phyloP scores from a whole-genome alignment of 345 rosid species.

The Cardamine occulta region DNA sequence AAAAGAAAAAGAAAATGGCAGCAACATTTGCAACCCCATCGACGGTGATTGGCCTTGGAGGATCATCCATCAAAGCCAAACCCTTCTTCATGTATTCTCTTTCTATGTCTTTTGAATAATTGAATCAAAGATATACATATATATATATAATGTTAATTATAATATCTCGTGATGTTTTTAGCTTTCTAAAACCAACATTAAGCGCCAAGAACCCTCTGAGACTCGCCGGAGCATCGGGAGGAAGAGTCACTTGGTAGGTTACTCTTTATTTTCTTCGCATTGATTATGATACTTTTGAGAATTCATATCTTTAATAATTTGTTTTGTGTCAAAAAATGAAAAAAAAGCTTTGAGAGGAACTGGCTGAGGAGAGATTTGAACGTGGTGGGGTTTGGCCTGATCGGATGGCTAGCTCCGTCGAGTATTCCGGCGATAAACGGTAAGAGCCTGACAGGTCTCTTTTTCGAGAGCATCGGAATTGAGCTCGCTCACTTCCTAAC shows the following conservation, averaged over 20 bases:
- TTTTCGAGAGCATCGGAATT: conserved; percentile 89
- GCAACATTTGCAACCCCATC: conserved; percentile 64
- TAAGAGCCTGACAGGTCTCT: conserved; percentile 89
- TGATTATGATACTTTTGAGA: no score
- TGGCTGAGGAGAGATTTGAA: conserved; percentile 80
- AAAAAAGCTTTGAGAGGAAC: conserved; percentile 79
- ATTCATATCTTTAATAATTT: neutral
- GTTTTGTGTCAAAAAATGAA: conserved; percentile 9
- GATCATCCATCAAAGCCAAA: conserved; percentile 47
- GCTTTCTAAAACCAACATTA: conserved; percentile 61
- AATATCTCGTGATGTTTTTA: conserved; percentile 34
- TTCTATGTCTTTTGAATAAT: neutral
- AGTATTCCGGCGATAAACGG: conserved; percentile 84
- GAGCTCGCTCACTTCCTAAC: conserved; percentile 95
- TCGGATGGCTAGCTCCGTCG: conserved; percentile 94
- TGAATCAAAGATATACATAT: neutral
- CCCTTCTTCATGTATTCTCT: conserved; percentile 59
- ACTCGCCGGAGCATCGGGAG: conserved; percentile 55
- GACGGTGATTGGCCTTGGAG: conserved; percentile 71
- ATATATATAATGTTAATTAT: neutral
- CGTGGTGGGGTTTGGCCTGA: conserved; percentile 86
- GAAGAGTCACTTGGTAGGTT: conserved; percentile 67
- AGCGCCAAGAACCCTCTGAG: conserved; percentile 64
- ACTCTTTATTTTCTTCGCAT: neutral
- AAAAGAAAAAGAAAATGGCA: conserved; percentile 54